Evolutionary conservation across 2,329 filamentous ascomycete species (phyloP), one percentile per base, ranked within the genome.

Genomic region (Xylaria sp.): DNA sequence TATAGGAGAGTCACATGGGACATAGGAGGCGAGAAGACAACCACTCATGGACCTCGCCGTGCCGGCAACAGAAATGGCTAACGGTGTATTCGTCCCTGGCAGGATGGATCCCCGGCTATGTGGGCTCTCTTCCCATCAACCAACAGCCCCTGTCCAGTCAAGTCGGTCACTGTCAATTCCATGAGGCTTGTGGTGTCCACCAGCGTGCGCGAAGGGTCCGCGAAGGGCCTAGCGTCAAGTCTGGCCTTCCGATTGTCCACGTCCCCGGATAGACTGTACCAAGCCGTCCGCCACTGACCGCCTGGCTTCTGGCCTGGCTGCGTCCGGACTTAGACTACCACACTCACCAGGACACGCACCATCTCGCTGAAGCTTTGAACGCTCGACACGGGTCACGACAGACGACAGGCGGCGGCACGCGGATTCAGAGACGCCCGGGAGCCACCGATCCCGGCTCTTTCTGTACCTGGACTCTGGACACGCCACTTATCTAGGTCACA

Each of bases 141-240:
- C 56, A 36, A 11, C 27, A 33, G 6, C 49, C 49, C 42, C 47
- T 50, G 27, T 17, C 49, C 27, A 51, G 49, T 33, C 49, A 51
- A 29, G 27, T 20, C 27, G 3, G 47, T 33, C 27, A 31, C 57
- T 55, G 57, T 10, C 39, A 20, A 31, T 33, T 36, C 53, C 25
- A 51, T 13, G 27, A 10, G 49, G 27, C 9, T 33, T 33, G 45
- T 17, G 11, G 49, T 50, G 49, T 33, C 49, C 49, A 51, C 49
- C 49, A 10, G 27, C 15, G 15, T 33, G 27, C 9, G 22, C 15
- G 15, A 44, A 17, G 53, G 22, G 13, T 42, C 50, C 54, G 5
- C 44, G 61, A 59, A 53, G 15, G 53, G 63, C 54, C 63, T 67
- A 68, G 66, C 65, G 65, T 65, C n/a, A 31, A 22, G 39, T 59